Evolutionary conservation across 73 alveolate genomes (phyloP).

Genomic region (Paramecium octaurelia): DNA sequence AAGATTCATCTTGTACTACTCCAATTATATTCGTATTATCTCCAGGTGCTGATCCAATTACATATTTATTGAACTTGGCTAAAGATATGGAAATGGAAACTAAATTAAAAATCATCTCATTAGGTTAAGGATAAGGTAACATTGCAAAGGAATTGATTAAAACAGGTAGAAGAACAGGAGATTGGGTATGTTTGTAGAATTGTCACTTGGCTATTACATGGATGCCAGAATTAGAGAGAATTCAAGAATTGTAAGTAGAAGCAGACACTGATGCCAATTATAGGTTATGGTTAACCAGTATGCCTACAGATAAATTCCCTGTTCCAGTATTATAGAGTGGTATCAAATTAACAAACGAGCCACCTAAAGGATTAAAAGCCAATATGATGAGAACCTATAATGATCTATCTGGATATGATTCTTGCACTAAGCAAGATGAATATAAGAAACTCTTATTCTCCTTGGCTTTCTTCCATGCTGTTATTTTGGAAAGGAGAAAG

Average conservation of each 20-base stretch:
- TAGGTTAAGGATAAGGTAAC: conserved; percentile 99
- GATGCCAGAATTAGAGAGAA: conserved; percentile 99
- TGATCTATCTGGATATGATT: conserved; percentile 84
- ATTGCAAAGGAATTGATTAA: conserved; percentile 91
- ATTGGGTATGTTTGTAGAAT: conserved; percentile 99
- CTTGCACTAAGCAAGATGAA: conserved; percentile 87
- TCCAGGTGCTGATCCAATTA: conserved; percentile 99
- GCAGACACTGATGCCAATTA: conserved; percentile 94
- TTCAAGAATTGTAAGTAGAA: conserved; percentile 95
- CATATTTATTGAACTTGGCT: conserved; percentile 95
- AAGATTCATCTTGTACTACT: conserved; percentile 95
- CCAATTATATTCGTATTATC: conserved; percentile 97
- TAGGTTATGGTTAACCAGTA: conserved; percentile 98
- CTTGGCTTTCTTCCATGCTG: conserved; percentile 99
- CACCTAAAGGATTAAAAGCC: conserved; percentile 99
- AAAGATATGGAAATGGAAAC: conserved; percentile 89
- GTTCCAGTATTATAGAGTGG: conserved; percentile 93
- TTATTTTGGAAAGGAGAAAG: conserved; percentile 99
- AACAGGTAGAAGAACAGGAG: conserved; percentile 94
- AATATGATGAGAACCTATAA: conserved; percentile 96
- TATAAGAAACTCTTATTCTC: conserved; percentile 96
- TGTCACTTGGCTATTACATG: conserved; percentile 99
- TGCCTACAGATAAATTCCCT: conserved; percentile 99
- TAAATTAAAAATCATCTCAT: conserved; percentile 93
- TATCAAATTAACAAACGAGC: conserved; percentile 98